Evolutionary conservation across 2,329 filamentous ascomycete genomes (phyloP).

Genomic region (Laburnicola sp.): DNA sequence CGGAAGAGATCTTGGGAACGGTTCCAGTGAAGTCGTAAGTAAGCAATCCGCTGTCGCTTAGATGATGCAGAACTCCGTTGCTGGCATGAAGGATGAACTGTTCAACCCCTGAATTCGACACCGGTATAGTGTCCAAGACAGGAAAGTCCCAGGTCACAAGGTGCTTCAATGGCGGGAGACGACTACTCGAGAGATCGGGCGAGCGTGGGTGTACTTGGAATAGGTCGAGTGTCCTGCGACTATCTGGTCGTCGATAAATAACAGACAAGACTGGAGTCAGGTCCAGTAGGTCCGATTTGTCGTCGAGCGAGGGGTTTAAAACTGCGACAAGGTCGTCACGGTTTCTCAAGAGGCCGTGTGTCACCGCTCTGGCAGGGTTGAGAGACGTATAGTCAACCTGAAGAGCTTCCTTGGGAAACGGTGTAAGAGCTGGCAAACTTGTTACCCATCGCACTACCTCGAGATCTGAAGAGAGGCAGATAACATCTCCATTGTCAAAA

Average conservation of each 20-base stretch:
- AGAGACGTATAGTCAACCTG: conserved; percentile 41
- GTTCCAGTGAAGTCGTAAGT: conserved; percentile 67
- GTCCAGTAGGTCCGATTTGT: conserved; percentile 36
- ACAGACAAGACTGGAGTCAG: conserved; percentile 42
- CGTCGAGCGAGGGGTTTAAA: conserved; percentile 36
- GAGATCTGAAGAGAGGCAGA: conserved; percentile 62
- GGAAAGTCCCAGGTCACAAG: conserved; percentile 38
- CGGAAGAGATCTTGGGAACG: conserved; percentile 61
- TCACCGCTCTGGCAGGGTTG: conserved; percentile 45
- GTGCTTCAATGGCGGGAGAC: conserved; percentile 37
- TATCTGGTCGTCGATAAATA: conserved; percentile 26
- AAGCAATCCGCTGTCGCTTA: conserved; percentile 57
- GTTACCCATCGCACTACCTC: conserved; percentile 38
- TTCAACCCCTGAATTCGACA: conserved; percentile 10
- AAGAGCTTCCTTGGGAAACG: conserved; percentile 20
- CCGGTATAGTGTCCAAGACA: conserved; percentile 14
- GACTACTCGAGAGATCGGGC: conserved; percentile 33
- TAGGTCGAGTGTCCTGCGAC: conserved; percentile 27
- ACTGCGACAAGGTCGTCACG: conserved; percentile 50
- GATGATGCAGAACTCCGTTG: conserved; percentile 65
- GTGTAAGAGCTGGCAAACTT: conserved; percentile 21
- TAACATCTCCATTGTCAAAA: conserved; percentile 62
- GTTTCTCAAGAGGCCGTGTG: conserved; percentile 49
- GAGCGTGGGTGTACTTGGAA: conserved; percentile 38
- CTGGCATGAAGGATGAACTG: conserved; percentile 63